Evolutionary conservation across 208 protist species (phyloP).

Genomic region (Acanthamoeba lenticulata): DNA sequence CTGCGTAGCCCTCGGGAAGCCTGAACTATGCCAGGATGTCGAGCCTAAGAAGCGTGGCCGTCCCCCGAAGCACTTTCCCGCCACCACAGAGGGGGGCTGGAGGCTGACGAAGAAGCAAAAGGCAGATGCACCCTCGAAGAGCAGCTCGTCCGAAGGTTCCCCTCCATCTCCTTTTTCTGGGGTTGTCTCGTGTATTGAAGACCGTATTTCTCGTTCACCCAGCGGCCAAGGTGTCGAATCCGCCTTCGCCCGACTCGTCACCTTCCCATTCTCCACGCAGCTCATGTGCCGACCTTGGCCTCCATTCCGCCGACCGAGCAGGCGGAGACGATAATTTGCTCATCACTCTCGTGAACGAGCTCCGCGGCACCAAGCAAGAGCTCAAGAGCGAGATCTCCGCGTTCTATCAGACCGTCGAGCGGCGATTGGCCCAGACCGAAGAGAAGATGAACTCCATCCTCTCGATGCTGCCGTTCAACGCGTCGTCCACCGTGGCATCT

Average conservation of each 20-base stretch:
- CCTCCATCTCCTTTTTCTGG: not conserved
- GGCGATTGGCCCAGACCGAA: slow-evolving; percentile 2
- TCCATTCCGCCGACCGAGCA: not conserved
- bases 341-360: not conserved
- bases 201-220: too few species aligned
- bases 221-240: not conserved
- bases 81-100: slow-evolving; percentile 8
- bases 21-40: slow-evolving; percentile 40
- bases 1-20: slow-evolving; percentile 3
- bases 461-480: not conserved
- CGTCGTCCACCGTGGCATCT: not conserved
- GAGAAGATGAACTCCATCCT: slow-evolving; percentile 51
- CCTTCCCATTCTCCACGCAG: slow-evolving; percentile 26
- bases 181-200: too few species aligned
- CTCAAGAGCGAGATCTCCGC: slow-evolving; percentile 16
- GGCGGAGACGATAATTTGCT: not conserved
- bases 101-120: slow-evolving; percentile 26
- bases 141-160: slow-evolving; percentile 18
- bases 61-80: slow-evolving; percentile 4
- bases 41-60: slow-evolving; percentile 33
- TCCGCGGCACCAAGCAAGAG: slow-evolving; percentile 43
- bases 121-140: too few species aligned
- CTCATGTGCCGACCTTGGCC: slow-evolving; percentile 15
- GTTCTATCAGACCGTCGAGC: slow-evolving; percentile 35
- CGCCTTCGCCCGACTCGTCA: slow-evolving; percentile 18